Evolutionary conservation across 805 yeast species (phyloP).

Genomic region (Metschnikowia reukaufii): DNA sequence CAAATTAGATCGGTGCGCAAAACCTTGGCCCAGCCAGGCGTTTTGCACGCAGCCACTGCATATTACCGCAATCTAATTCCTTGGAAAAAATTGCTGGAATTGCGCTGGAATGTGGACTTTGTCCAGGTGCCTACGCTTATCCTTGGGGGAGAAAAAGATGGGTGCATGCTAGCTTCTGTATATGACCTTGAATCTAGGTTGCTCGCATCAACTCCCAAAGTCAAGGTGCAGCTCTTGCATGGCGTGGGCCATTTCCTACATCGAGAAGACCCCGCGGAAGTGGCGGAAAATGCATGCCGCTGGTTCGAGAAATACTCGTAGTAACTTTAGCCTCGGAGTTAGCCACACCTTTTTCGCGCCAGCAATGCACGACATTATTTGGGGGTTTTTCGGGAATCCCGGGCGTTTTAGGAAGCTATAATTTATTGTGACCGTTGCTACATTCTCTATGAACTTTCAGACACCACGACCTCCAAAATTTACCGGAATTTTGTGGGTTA

Average conservation of each 20-base stretch:
- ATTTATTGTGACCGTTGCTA: no score
- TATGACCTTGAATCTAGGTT: conserved; percentile 28
- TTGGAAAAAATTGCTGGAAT: conserved; percentile 19
- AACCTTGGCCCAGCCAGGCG: conserved; percentile 28
- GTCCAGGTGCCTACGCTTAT: conserved; percentile 37
- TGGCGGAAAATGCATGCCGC: conserved; percentile 25
- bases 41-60: conserved; percentile 37
- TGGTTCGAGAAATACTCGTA: conserved; percentile 27
- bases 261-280: conserved; percentile 35
- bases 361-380: no score
- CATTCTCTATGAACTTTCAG: no score
- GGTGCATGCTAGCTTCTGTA: conserved; percentile 35
- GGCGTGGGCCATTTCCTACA: conserved; percentile 42
- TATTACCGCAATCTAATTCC: conserved; percentile 33
- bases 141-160: conserved; percentile 39
- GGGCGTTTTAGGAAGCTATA: no score
- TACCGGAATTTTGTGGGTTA: no score
- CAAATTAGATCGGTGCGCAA: conserved; percentile 30
- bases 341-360: not conserved
- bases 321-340: no score
- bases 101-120: conserved; percentile 32
- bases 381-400: no score
- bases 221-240: conserved; percentile 25
- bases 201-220: conserved; percentile 19
- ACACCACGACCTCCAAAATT: no score